A percentile compares a stretch with the other conserved stretches of the same genome.
Evolutionary conservation across 106 monocot genomes (phyloP).

Genomic region (Phalaenopsis aphrodite): DNA sequence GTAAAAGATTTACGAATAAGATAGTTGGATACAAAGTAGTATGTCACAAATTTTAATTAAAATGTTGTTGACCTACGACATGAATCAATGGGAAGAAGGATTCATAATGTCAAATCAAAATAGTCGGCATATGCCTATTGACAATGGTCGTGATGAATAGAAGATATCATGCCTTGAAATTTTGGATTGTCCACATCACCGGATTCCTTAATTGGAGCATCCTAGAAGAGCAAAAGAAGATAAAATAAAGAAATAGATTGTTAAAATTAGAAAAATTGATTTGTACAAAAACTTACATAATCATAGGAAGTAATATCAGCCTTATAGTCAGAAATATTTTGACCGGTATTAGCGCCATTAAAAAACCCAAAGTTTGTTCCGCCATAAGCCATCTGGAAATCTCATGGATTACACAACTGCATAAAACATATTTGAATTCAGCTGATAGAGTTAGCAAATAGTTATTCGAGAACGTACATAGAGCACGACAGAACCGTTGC

Average conservation of each 20-base stretch:
- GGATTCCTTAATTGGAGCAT: slow-evolving; percentile 94
- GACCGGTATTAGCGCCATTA: slow-evolving; percentile 89
- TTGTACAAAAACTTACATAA: slow-evolving; percentile 46
- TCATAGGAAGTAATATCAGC: slow-evolving; percentile 98
- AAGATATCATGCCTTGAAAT: slow-evolving; percentile 57
- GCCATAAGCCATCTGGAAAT: slow-evolving; percentile 92
- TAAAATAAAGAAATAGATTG: not conserved
- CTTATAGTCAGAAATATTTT: slow-evolving; percentile 72
- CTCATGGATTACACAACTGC: slow-evolving; percentile 4
- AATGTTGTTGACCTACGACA: not conserved
- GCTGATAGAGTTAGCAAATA: not conserved
- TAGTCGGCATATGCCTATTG: not conserved
- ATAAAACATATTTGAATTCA: slow-evolving; percentile 1
- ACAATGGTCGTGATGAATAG: not conserved
- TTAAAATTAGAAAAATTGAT: not conserved
- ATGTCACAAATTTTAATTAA: not conserved
- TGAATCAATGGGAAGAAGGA: slow-evolving; percentile 2
- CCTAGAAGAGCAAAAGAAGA: slow-evolving; percentile 34
- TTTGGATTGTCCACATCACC: slow-evolving; percentile 85
- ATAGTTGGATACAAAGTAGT: not conserved
- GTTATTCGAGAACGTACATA: slow-evolving; percentile 48
- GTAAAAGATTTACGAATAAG: not conserved
- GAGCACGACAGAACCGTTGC: slow-evolving; percentile 85
- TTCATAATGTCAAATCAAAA: not conserved
- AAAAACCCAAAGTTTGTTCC: slow-evolving; percentile 97